Conservation (phyloP, 306 rosid species). For the Gleditsia sinensis region DNA sequence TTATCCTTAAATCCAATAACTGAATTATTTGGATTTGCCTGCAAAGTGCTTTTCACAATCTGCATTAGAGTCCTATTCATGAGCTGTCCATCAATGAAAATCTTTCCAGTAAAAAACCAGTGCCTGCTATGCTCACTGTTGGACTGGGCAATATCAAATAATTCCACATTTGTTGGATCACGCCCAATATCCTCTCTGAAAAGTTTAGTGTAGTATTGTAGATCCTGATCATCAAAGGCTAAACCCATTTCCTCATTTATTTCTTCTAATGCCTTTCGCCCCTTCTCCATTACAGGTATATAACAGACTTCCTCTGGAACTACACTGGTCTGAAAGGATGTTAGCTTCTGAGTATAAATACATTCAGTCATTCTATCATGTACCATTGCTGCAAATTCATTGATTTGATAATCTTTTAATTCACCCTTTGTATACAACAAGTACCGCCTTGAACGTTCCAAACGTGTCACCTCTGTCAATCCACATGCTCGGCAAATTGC, state of each 20-base stretch:
- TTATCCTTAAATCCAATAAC: slow-evolving; percentile 94
- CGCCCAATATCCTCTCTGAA: slow-evolving; percentile 78
- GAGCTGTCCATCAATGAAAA: slow-evolving; percentile 68
- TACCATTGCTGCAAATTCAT: slow-evolving; percentile 71
- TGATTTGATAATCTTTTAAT: slow-evolving; percentile 56
- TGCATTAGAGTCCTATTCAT: slow-evolving; percentile 85
- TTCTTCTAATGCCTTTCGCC: slow-evolving; percentile 81
- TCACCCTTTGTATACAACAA: slow-evolving; percentile 54
- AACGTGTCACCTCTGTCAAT: slow-evolving; percentile 75
- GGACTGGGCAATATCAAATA: slow-evolving; percentile 93
- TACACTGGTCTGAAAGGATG: slow-evolving; percentile 65
- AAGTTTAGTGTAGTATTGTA: slow-evolving; percentile 76
- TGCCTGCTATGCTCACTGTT: slow-evolving; percentile 94
- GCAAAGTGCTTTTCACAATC: slow-evolving; percentile 86
- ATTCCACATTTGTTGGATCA: slow-evolving; percentile 81
- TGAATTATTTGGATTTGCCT: slow-evolving; percentile 79
- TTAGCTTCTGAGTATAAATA: slow-evolving; percentile 61
- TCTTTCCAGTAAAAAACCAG: slow-evolving; percentile 90
- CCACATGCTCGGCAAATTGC: slow-evolving; percentile 89
- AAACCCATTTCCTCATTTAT: slow-evolving; percentile 84
- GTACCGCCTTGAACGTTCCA: slow-evolving; percentile 92
- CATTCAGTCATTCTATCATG: slow-evolving; percentile 96
- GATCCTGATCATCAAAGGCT: slow-evolving; percentile 93
- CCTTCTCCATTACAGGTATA: slow-evolving; percentile 81
- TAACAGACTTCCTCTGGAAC: slow-evolving; percentile 65